These are phyloP conservation scores for Encephalitozoon romaleae DNA, from an alignment of 371 early-diverging fungal species.

Conservation along the genomic window DNA sequence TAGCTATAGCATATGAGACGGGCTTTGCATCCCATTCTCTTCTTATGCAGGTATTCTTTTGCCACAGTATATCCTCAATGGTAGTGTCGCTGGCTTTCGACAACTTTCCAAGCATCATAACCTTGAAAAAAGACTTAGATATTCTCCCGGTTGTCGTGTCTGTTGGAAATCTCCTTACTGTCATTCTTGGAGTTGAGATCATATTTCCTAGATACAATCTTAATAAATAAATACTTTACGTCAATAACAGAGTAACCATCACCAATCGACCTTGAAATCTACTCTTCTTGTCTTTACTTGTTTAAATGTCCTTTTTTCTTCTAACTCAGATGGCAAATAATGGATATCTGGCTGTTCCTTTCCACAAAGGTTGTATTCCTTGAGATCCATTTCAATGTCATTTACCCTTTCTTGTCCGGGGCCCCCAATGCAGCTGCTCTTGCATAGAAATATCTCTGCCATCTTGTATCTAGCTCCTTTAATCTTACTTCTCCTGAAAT, in stretches of 20 bases:
- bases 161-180: neutral
- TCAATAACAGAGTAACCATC: neutral
- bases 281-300: neutral
- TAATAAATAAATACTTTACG: neutral
- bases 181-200: neutral
- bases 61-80: neutral
- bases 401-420: constrained; percentile 38
- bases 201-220: neutral
- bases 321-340: neutral
- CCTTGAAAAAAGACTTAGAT: neutral
- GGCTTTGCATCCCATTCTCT: neutral
- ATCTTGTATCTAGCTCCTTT: constrained; percentile 20
- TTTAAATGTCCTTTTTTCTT: constrained; percentile 14
- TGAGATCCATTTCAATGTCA: neutral
- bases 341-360: neutral
- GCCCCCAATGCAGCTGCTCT: constrained; percentile 46
- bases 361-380: neutral
- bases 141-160: neutral
- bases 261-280: constrained; percentile 34
- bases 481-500: constrained; percentile 12
- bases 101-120: neutral
- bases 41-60: neutral
- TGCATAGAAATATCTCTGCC: constrained; percentile 43
- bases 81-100: neutral
- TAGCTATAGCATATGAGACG: neutral